Evolutionary conservation across 441 rosid species (phyloP), one percentile per base, ranked within the genome.

Genomic region (Croton setiger): DNA sequence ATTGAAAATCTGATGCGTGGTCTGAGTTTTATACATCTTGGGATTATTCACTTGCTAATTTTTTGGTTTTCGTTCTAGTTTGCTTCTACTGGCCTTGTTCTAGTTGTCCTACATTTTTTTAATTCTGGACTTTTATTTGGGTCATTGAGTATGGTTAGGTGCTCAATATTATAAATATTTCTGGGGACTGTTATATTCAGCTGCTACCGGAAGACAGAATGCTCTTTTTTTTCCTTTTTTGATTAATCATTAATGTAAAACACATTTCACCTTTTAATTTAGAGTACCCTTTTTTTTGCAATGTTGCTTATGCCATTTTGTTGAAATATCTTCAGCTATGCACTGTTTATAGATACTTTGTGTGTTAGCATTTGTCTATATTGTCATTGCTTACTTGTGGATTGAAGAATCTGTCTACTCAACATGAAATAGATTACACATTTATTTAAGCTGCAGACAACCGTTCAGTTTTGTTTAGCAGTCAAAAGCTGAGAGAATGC

Each of bases 401-500:
- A 47, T 61, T 35, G 52, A 71, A 5, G 49, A 9, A 51, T 61
- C 54, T 63, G 37, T 52, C 39, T 51, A 31, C 43, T 37, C 17
- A 44, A 36, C n/a, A 14, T 8, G 44, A 17, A 53, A 12, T 52
- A 51, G 43, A 20, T 67, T n/a, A n/a, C 20, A 48, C 51, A 4
- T 0, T 23, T 9, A 65, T 52, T 63, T 48, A 66, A 60, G 67
- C 60, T 67, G 21, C 44, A n/a, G 58, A 20, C 66, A 21, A 43
- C 74, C 60, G 20, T 56, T 45, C 35, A 8, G 21, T 43, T 71
- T 15, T 71, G 2, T 63, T 39, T 52, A 64, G 31, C 35, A 55
- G 39, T 67, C 39, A 65, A 66, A 33, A 41, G 60, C 61, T 71
- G 62, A 66, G 54, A 43, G 60, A 36, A 39, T 44, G 37, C 75